A percentile compares a stretch with the other conserved stretches of the same genome.
Conservation (phyloP, 495 filamentous ascomycete genomes). For the Tetracladium setigerum region DNA sequence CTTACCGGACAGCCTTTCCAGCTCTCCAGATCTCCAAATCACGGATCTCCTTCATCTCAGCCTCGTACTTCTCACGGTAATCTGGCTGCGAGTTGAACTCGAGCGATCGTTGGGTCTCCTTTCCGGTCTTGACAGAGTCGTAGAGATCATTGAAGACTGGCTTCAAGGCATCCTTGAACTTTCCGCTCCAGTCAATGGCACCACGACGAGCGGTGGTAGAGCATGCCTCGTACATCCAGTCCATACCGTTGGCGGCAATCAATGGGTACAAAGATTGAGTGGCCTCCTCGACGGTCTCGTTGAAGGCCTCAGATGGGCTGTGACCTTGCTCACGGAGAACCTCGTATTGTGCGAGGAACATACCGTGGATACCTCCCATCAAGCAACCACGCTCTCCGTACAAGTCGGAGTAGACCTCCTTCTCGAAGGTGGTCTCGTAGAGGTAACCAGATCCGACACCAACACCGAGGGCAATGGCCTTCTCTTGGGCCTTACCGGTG, state of each 20-base stretch:
- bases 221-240: constrained; percentile 99
- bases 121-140: constrained; percentile 78
- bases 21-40: constrained; percentile 97
- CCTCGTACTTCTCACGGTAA: constrained; percentile 92
- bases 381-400: constrained; percentile 99
- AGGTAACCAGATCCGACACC: constrained; percentile 95
- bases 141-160: constrained; percentile 97
- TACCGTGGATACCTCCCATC: constrained; percentile 99
- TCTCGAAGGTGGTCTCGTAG: constrained; percentile 99
- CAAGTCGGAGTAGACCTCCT: constrained; percentile 98
- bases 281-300: constrained; percentile 99
- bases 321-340: constrained; percentile 97
- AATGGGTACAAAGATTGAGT: constrained; percentile 96
- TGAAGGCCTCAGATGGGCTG: constrained; percentile 96
- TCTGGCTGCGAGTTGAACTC: constrained; percentile 92
- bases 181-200: constrained; percentile 95
- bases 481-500: constrained; percentile 96
- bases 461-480: constrained; percentile 93
- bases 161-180: constrained; percentile 95
- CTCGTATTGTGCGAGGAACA: constrained; percentile 99
- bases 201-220: constrained; percentile 96
- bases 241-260: constrained; percentile 95
- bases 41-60: constrained; percentile 94
- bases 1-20: constrained; percentile 87
- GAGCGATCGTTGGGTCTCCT: constrained; percentile 87